phyloP scores from a whole-genome alignment of 306 rosid genomes.

The Chamaecrista fasciculata region DNA sequence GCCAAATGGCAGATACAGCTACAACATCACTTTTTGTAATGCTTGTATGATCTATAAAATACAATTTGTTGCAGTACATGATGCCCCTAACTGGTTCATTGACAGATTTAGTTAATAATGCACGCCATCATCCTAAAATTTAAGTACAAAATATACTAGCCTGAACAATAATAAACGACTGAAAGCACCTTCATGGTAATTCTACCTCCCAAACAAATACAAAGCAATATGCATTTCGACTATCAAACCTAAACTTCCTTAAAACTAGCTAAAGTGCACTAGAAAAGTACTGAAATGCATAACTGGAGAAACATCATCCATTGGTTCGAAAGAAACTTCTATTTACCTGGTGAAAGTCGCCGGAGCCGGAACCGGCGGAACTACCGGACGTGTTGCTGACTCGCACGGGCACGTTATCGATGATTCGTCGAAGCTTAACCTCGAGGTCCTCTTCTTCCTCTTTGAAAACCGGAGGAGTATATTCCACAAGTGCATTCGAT shows the following conservation, averaged over 20 bases:
- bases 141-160: background rate
- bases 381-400: conserved; percentile 96
- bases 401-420: conserved; percentile 93
- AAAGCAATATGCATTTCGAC: background rate
- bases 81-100: background rate
- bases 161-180: background rate
- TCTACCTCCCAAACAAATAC: background rate
- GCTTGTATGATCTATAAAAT: background rate
- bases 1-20: background rate
- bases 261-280: background rate
- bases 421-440: conserved; percentile 86
- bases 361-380: conserved; percentile 95
- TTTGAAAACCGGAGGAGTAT: conserved; percentile 56
- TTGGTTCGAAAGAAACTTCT: background rate
- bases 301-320: background rate
- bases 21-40: conserved; percentile 10
- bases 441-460: conserved; percentile 94
- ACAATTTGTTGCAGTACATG: background rate
- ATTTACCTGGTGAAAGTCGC: conserved; percentile 92
- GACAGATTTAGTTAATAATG: background rate
- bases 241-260: background rate
- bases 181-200: background rate
- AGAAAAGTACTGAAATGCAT: background rate
- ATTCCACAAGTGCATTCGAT: conserved; percentile 78
- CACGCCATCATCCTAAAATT: background rate